Evolutionary conservation across 495 filamentous ascomycete species (phyloP).

Genomic region (Talaromyces thailandensis): DNA sequence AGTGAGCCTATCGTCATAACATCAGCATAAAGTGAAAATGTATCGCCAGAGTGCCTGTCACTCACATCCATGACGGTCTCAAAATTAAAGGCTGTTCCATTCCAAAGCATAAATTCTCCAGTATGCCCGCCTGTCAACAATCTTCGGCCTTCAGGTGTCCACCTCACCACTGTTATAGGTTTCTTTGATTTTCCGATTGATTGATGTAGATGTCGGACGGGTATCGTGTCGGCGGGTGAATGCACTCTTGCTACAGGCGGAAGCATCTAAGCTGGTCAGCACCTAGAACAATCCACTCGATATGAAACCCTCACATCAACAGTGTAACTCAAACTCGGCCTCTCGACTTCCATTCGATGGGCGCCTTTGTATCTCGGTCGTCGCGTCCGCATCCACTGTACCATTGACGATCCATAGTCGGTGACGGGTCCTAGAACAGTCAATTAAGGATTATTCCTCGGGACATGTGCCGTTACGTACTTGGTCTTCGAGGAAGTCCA

Average conservation of each 20-base stretch:
- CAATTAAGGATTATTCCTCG: neutral
- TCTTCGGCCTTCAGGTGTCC: slow-evolving; percentile 92
- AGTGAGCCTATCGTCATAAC: slow-evolving; percentile 57
- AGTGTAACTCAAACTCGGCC: slow-evolving; percentile 80
- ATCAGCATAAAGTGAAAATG: neutral
- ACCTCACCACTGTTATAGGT: slow-evolving; percentile 92
- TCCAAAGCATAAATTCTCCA: slow-evolving; percentile 97
- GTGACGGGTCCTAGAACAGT: slow-evolving; percentile 58
- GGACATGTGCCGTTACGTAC: slow-evolving; percentile 19
- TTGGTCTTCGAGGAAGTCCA: slow-evolving; percentile 31
- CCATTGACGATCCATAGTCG: slow-evolving; percentile 88
- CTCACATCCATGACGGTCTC: slow-evolving; percentile 91
- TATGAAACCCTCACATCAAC: slow-evolving; percentile 58
- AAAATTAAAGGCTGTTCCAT: slow-evolving; percentile 97
- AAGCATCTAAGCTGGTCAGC: slow-evolving; percentile 53
- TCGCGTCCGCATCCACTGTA: slow-evolving; percentile 86
- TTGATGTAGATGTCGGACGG: slow-evolving; percentile 83
- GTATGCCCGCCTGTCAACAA: slow-evolving; percentile 89
- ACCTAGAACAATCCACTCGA: neutral
- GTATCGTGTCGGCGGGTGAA: slow-evolving; percentile 72
- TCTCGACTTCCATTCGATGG: slow-evolving; percentile 61
- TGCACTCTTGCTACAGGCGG: slow-evolving; percentile 67
- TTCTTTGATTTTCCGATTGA: slow-evolving; percentile 97
- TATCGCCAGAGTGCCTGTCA: slow-evolving; percentile 1
- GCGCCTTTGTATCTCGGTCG: slow-evolving; percentile 63